phyloP scores from a whole-genome alignment of 192 early-diverging fungal species.

The Diversispora epigaea region DNA sequence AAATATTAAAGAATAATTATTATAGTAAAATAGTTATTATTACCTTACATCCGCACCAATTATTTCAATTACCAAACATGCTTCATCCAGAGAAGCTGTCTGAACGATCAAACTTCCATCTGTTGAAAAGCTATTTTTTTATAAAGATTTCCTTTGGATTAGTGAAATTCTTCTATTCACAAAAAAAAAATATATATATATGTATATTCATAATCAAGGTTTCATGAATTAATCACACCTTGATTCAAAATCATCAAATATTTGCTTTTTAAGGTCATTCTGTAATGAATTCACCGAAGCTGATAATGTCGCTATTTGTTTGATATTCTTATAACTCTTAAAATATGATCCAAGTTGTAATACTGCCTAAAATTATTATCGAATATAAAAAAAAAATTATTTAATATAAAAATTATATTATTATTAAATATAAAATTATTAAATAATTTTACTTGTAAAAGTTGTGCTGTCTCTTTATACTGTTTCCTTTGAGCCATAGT shows the following conservation, averaged over 20 bases:
- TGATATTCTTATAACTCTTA: slow-evolving; percentile 68
- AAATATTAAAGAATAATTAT: neutral
- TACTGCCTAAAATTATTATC: slow-evolving; percentile 54
- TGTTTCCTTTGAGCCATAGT: slow-evolving; percentile 61
- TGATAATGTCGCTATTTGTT: slow-evolving; percentile 70
- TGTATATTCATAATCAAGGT: neutral
- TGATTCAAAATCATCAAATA: slow-evolving; percentile 72
- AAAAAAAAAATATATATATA: neutral
- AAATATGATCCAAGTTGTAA: slow-evolving; percentile 77
- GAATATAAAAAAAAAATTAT: neutral
- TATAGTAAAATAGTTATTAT: neutral
- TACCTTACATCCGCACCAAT: slow-evolving; percentile 65
- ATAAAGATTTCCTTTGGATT: no score
- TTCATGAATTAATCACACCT: slow-evolving; percentile 44
- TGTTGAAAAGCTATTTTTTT: slow-evolving; percentile 56
- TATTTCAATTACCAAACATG: slow-evolving; percentile 75
- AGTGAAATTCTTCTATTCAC: neutral
- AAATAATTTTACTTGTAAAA: slow-evolving; percentile 61
- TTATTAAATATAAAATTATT: neutral
- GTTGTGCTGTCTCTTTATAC: slow-evolving; percentile 77
- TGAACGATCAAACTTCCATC: slow-evolving; percentile 60
- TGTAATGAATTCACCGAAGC: slow-evolving; percentile 64
- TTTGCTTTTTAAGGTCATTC: slow-evolving; percentile 58
- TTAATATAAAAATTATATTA: neutral
- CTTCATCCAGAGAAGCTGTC: slow-evolving; percentile 59